Base-by-base conservation (phyloP, 306 rosid genomes). In the Ochetophila trinervis region DNA sequence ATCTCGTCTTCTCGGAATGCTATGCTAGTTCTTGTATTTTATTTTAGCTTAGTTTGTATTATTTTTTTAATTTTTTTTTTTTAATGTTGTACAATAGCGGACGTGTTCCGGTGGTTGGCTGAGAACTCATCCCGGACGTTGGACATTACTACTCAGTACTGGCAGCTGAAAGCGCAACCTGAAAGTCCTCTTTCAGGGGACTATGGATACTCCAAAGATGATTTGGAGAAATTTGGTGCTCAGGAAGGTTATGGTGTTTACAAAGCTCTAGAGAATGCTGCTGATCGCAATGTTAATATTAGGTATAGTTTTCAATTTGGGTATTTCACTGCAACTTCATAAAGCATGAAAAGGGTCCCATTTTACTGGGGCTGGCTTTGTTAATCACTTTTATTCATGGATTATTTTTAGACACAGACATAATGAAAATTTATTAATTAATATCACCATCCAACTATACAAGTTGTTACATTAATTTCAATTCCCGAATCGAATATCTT, bases 21-120 rank as follows among this genome's bases (percentile, higher is more conserved):
- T n/a, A 37, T 5, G 11, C 44, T 10, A 37, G 44, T 5, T 37
- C 10, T 8, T 37, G 44, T 6, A 5, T 37, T 6, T 37, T 37
- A 2, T 37, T 37, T 37, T 37, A 5, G 11, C 11, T 37, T 10
- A 37, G 44, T 37, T n/a, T 37, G 44, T 37, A 10, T 37, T 37
- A 37, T 8, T 37, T 37, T 37, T 50, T 50, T 14, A 13, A 48
- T 6, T 50, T 17, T 15, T 5, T 63, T 19, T 4, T 8, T 19
- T 19, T 48, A 5, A 12, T 8, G 34, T 22, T 60, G 30, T 60
- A 16, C n/a, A n/a, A n/a, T 51, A 92, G 98, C 85, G 64, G 98
- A 89, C 62, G 98, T 93, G 70, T 86, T 93, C 19, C 85, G 72
- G 11, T 87, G 98, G 98, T 52, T 93, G 57, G 97, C 94, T 10